Conservation (phyloP, 306 rosid genomes). For the Benincasa hispida region DNA sequence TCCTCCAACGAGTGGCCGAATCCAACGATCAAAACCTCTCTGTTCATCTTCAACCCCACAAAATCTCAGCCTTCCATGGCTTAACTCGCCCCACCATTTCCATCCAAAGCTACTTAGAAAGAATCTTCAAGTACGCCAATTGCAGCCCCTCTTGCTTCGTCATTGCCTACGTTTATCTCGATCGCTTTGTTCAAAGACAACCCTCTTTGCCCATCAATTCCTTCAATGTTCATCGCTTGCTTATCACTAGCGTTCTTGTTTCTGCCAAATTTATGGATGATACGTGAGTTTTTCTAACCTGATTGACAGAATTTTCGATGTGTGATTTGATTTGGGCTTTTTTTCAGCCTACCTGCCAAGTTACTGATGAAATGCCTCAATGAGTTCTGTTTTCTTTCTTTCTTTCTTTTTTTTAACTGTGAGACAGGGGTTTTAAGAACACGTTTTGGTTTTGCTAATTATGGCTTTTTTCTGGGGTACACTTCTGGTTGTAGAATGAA, state of each 20-base stretch:
- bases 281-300: conserved; percentile 33
- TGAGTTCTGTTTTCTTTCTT: background rate
- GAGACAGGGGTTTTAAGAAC: background rate
- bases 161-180: conserved; percentile 82
- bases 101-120: conserved; percentile 62
- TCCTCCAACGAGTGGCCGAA: conserved; percentile 68
- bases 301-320: background rate
- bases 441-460: background rate
- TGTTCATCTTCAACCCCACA: conserved; percentile 29
- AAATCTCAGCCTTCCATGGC: conserved; percentile 83
- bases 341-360: background rate
- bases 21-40: conserved; percentile 49
- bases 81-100: conserved; percentile 65
- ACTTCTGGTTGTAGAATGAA: background rate
- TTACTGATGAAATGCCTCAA: background rate
- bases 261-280: conserved; percentile 99
- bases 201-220: conserved; percentile 71
- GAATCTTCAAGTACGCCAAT: conserved; percentile 90
- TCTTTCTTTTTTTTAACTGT: background rate
- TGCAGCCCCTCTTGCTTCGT: conserved; percentile 85
- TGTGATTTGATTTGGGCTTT: background rate
- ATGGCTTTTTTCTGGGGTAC: too few species aligned
- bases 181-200: conserved; percentile 76
- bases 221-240: conserved; percentile 74
- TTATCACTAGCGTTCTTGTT: conserved; percentile 85